phyloP scores from a whole-genome alignment of 192 early-diverging fungal species.

The Funneliformis geosporum region DNA sequence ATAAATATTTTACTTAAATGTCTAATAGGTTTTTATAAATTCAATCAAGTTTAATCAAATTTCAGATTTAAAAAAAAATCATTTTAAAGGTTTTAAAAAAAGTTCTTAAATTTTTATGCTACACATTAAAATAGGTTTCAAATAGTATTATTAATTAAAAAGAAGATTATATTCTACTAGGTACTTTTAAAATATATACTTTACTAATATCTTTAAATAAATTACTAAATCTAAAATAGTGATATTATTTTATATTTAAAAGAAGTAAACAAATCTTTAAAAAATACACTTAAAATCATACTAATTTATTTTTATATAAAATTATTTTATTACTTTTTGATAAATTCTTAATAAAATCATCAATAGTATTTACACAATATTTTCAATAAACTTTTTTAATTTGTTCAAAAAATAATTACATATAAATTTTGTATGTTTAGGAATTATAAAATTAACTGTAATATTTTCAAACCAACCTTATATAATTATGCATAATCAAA shows the following conservation, averaged over 20 bases:
- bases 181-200: not conserved
- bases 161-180: not conserved
- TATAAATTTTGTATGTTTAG: constrained; percentile 6
- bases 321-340: not conserved
- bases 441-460: no score
- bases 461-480: not conserved
- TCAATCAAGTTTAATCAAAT: no score
- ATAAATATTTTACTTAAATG: no score
- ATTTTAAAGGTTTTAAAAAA: no score
- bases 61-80: no score
- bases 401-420: constrained; percentile 6
- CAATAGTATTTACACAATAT: not conserved
- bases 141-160: no score
- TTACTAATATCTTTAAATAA: not conserved
- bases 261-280: not conserved
- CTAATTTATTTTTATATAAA: not conserved
- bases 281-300: not conserved
- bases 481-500: no score
- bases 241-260: not conserved
- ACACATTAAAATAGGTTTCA: no score
- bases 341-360: constrained; percentile 10
- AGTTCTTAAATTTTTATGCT: no score
- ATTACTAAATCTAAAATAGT: constrained; percentile 6
- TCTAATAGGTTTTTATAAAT: no score
- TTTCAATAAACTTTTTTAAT: no score